A percentile compares a stretch with the other conserved stretches of the same genome.
Conservation (phyloP, 2,329 filamentous ascomycete genomes). For the Purpureocillium lavendulum region DNA sequence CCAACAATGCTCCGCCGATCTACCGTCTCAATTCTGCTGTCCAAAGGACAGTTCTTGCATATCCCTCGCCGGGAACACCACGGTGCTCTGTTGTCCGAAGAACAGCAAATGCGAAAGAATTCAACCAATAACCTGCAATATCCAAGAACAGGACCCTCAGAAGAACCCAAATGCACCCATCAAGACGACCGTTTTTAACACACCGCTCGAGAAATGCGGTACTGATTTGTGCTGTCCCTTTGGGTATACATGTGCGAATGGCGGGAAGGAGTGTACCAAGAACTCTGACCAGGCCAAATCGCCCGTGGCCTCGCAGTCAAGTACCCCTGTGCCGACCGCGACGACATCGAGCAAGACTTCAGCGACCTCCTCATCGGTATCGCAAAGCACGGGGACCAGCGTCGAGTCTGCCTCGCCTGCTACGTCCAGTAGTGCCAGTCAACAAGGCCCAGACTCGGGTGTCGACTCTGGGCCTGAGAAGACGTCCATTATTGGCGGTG, state of each 20-base stretch:
- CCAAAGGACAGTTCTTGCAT: constrained; percentile 44
- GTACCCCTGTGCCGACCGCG: constrained; percentile 10
- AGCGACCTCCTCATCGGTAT: constrained; percentile 5
- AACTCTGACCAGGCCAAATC: constrained; percentile 40
- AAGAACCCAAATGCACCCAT: constrained; percentile 48
- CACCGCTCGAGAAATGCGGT: constrained; percentile 49
- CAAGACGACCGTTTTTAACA: constrained; percentile 56
- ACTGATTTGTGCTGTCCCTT: constrained; percentile 58
- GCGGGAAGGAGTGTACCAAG: constrained; percentile 37
- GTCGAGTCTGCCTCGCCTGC: background rate
- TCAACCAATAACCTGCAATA: constrained; percentile 55
- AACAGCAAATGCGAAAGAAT: constrained; percentile 52
- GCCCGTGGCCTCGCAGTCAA: constrained; percentile 20
- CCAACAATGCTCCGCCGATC: constrained; percentile 41
- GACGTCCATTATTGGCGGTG: constrained; percentile 36
- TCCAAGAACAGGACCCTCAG: constrained; percentile 50
- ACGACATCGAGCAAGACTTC: constrained; percentile 15
- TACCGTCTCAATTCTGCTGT: constrained; percentile 64
- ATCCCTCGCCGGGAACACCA: constrained; percentile 54
- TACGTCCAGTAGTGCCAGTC: constrained; percentile 5
- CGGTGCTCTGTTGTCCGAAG: constrained; percentile 61
- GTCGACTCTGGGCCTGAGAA: constrained; percentile 21
- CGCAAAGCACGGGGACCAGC: too few species aligned
- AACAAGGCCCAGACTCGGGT: constrained; percentile 2
- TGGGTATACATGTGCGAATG: constrained; percentile 55